These are phyloP conservation scores for Pseudopediastrum boryanum DNA, from an alignment of 139 green algal genomes.

Conservation along the genomic window DNA sequence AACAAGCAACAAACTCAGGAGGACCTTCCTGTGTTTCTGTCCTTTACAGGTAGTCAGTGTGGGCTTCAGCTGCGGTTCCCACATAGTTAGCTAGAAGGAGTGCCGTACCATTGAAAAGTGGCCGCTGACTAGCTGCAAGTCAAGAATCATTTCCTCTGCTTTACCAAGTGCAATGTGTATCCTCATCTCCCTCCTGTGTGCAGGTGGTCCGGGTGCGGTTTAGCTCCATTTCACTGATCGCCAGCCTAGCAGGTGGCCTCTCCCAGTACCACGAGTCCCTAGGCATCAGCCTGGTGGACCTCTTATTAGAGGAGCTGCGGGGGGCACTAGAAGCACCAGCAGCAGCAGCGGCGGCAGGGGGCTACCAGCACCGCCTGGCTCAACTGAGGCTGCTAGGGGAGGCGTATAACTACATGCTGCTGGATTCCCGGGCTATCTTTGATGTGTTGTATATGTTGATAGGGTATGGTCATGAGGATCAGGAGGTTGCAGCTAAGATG, in stretches of 20 bases:
- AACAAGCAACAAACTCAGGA: too few relatives aligned
- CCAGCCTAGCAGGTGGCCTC: slow-evolving; percentile 80
- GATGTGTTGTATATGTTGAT: slow-evolving; percentile 90
- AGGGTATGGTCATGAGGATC: slow-evolving; percentile 24
- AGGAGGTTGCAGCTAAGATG: slow-evolving; percentile 42
- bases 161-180: background rate
- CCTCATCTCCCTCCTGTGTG: background rate
- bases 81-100: too few relatives aligned
- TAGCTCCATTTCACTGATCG: slow-evolving; percentile 77
- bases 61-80: too few relatives aligned
- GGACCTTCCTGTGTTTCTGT: too few relatives aligned
- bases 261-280: slow-evolving; percentile 82
- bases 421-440: slow-evolving; percentile 75
- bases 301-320: slow-evolving; percentile 87
- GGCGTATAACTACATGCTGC: slow-evolving; percentile 91
- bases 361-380: slow-evolving; percentile 87
- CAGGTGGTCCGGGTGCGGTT: slow-evolving; percentile 61
- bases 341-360: background rate
- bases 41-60: too few relatives aligned
- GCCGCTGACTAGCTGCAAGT: too few relatives aligned
- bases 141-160: too few relatives aligned
- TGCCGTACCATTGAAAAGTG: too few relatives aligned
- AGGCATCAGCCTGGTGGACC: slow-evolving; percentile 79
- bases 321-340: slow-evolving; percentile 19
- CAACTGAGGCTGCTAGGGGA: slow-evolving; percentile 87